Evolutionary conservation across 805 yeast species (phyloP).

Genomic region (Ogataea minuta): DNA sequence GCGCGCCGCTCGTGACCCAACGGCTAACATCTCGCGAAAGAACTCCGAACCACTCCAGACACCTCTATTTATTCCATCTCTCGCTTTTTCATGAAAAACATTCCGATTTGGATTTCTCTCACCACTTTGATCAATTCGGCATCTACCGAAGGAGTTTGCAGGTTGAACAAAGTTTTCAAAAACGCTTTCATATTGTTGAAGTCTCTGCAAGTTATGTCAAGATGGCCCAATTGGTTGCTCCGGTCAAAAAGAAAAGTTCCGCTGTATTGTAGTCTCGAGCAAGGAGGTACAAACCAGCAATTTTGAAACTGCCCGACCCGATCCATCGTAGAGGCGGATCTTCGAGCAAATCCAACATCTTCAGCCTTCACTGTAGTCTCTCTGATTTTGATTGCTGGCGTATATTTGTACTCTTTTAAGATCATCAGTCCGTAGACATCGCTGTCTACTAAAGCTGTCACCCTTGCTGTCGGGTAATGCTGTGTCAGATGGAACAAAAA

Average conservation of each 20-base stretch:
- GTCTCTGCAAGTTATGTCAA: conserved; percentile 28
- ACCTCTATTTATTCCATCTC: conserved; percentile 44
- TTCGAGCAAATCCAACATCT: neutral
- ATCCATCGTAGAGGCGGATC: conserved; percentile 8
- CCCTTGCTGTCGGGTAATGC: conserved; percentile 29
- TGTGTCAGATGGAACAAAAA: conserved; percentile 37
- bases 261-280: conserved; percentile 14
- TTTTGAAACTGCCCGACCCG: conserved; percentile 10
- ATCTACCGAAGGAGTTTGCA: conserved; percentile 12
- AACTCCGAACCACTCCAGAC: conserved; percentile 13
- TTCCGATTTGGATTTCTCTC: conserved; percentile 52
- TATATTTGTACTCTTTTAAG: conserved; percentile 36
- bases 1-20: conserved; percentile 6
- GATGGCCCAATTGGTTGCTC: conserved; percentile 14
- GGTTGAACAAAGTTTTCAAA: conserved; percentile 27
- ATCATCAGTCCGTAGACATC: conserved; percentile 66
- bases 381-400: conserved; percentile 9
- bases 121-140: conserved; percentile 25
- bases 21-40: conserved; percentile 5
- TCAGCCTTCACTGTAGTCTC: neutral
- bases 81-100: conserved; percentile 49
- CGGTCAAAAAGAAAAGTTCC: conserved; percentile 21
- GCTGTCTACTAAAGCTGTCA: conserved; percentile 55
- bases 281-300: conserved; percentile 14
- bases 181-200: conserved; percentile 31